Evolutionary conservation across 345 rosid genomes (phyloP).

Genomic region (Corchorus olitorius): DNA sequence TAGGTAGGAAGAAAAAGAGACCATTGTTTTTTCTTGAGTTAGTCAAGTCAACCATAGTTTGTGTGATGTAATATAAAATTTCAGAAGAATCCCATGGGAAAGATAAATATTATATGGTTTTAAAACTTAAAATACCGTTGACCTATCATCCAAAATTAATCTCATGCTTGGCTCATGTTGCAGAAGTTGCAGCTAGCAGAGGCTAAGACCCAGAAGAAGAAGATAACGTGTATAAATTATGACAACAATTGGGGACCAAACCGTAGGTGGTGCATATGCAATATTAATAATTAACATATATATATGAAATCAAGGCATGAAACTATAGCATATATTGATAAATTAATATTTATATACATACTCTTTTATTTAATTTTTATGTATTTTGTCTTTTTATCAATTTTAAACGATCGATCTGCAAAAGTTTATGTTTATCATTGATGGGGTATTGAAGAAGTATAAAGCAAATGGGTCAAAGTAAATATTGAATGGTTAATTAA

Average conservation of each 20-base stretch:
- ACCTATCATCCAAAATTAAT: neutral
- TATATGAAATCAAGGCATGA: too few species aligned
- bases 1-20: too few species aligned
- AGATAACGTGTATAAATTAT: slow-evolving; percentile 1
- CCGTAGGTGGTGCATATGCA: neutral
- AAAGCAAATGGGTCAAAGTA: neutral
- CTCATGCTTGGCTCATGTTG: neutral
- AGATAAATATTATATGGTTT: too few species aligned
- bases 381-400: too few species aligned
- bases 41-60: slow-evolving; percentile 8
- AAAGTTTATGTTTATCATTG: too few species aligned
- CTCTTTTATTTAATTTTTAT: too few species aligned
- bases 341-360: too few species aligned
- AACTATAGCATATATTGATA: too few species aligned
- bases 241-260: slow-evolving; percentile 4
- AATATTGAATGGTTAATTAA: neutral
- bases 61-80: neutral
- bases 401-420: too few species aligned
- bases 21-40: neutral
- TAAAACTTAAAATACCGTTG: neutral
- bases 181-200: neutral
- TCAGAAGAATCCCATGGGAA: neutral
- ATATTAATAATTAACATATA: neutral
- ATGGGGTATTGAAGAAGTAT: neutral
- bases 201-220: neutral